Conservation (phyloP, 352 stramenopile species). For the Phytopythium cucurbitacearum region DNA sequence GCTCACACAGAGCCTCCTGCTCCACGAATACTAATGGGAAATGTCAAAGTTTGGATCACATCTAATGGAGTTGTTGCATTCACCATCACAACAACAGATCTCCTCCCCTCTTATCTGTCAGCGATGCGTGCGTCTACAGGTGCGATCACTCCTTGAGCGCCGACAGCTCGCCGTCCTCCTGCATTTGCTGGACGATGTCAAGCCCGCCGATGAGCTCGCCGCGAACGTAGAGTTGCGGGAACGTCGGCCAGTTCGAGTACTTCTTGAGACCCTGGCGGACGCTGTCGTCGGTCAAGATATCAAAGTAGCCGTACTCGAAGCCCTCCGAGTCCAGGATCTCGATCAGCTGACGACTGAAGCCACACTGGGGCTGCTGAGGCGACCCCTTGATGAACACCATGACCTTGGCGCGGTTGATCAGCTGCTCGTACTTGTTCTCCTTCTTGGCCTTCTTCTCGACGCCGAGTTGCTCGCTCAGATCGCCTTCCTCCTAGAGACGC, state of each 20-base stretch:
- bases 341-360: constrained; percentile 95
- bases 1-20: too few species aligned
- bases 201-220: constrained; percentile 97
- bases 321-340: constrained; percentile 88
- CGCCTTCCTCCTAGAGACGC: constrained; percentile 56
- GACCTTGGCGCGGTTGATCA: constrained; percentile 88
- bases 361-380: constrained; percentile 91
- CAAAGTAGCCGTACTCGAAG: constrained; percentile 94
- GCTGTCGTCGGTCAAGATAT: constrained; percentile 96
- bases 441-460: constrained; percentile 86
- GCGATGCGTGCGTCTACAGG: not conserved
- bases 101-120: not conserved
- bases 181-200: constrained; percentile 97
- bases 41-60: too few species aligned
- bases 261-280: constrained; percentile 96
- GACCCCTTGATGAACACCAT: constrained; percentile 99
- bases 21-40: too few species aligned
- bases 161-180: constrained; percentile 82
- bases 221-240: constrained; percentile 97
- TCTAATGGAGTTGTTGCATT: too few species aligned
- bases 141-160: constrained; percentile 64
- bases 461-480: constrained; percentile 87
- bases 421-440: constrained; percentile 84
- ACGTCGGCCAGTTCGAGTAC: constrained; percentile 98
- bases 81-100: not conserved